Base-by-base conservation (phyloP, 2,329 filamentous ascomycete genomes). In the Pseudocercospora fuligena region DNA sequence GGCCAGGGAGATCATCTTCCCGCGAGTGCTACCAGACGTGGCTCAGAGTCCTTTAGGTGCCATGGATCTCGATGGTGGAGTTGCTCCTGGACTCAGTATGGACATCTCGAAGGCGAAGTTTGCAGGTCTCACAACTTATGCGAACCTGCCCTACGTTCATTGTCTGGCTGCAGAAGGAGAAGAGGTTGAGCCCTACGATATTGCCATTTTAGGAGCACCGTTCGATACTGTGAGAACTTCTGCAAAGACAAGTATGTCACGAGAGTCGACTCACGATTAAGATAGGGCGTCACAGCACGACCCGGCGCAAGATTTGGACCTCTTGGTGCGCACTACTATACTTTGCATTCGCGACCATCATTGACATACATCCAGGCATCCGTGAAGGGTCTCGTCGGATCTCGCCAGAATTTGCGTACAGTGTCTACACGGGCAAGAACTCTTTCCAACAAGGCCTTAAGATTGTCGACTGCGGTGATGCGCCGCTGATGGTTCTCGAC, bases 381-480 rank as follows among this genome's bases (percentile, higher is more conserved):
- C 53, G 64, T n/a, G 43, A 63, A 40, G 64, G 67, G 9, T 67
- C 61, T 2, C 77, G 80, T 46, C 78, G 85, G 29, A 84, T 87
- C n/a, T 63, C 66, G 12, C 71, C 82, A 0, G 74, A 76, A 4
- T 74, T 74, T 43, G 79, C 75, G 1, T 86, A 79, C 77, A 81
- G 76, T 63, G 78, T 86, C 14, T 85, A 86, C 65, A 85, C 82
- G 5, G 84, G 84, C 78, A 70, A 67, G 68, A 72, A 77, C 59
- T 66, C 67, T 1, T 76, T 76, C 53, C 19, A 77, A 23, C 78
- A 81, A 63, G 86, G 85, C 80, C 82, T 84, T 0, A 84, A 81
- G 66, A 80, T 86, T 3, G 80, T 87, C 2, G 85, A 87, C 67
- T 87, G 85, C 66, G 85, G 85, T 36, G 84, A 87, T 74, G 84